Percentiles rank a stretch among this genome's conserved stretches.
Conservation (phyloP, 2,329 filamentous ascomycete genomes). For the Aureobasidium lini region DNA sequence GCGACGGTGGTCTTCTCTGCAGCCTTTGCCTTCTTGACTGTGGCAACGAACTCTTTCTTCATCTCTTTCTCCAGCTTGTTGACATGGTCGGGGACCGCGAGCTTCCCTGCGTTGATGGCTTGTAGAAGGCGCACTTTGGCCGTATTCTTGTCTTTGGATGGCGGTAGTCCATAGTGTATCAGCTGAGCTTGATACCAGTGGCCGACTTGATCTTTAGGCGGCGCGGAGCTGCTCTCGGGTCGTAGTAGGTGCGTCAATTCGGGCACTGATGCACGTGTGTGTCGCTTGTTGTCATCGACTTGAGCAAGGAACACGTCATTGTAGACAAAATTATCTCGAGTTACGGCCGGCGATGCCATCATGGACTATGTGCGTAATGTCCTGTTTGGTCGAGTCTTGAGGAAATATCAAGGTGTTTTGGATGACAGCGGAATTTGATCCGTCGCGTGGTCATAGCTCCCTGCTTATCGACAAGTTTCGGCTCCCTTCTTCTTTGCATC, state of each 20-base stretch:
- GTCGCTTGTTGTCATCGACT: conserved; percentile 22
- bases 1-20: background rate
- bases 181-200: conserved; percentile 59
- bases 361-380: background rate
- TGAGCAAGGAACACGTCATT: conserved; percentile 24
- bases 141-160: conserved; percentile 50
- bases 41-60: conserved; percentile 51
- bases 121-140: conserved; percentile 54
- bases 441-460: background rate
- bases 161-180: conserved; percentile 52
- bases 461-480: background rate
- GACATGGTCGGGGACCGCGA: conserved; percentile 45
- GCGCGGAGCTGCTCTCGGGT: background rate
- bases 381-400: background rate
- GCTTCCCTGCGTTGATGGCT: conserved; percentile 42
- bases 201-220: conserved; percentile 43
- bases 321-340: conserved; percentile 25
- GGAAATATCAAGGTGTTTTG: conserved; percentile 1
- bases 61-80: conserved; percentile 45
- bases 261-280: conserved; percentile 21
- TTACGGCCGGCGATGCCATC: conserved; percentile 9
- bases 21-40: conserved; percentile 42
- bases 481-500: no score
- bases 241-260: background rate
- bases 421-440: background rate